phyloP scores from a whole-genome alignment of 257 asterid genomes.

The Lantana camara region DNA sequence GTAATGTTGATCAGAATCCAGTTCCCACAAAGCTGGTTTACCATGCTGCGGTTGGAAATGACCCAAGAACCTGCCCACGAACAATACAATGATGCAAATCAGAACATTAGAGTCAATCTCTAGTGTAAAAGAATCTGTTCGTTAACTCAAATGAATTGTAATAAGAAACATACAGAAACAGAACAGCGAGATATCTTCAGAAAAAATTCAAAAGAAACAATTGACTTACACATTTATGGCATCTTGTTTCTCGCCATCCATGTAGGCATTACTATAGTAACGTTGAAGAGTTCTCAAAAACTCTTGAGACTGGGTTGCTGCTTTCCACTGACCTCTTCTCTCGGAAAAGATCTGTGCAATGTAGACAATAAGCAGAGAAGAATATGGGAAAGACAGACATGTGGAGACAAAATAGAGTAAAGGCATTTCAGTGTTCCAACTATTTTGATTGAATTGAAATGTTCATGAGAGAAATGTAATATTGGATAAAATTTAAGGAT shows the following conservation, averaged over 20 bases:
- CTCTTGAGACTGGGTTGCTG: conserved; percentile 91
- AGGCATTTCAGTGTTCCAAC: too few species aligned
- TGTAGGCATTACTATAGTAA: conserved; percentile 77
- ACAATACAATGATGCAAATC: conserved; percentile 5
- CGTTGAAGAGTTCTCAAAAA: conserved; percentile 82
- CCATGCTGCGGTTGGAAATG: conserved; percentile 89
- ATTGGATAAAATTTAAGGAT: too few species aligned
- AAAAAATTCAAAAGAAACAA: conserved; percentile 17
- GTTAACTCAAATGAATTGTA: conserved; percentile 5
- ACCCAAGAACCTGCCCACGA: conserved; percentile 78
- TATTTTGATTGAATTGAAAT: too few species aligned
- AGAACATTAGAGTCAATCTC: not conserved
- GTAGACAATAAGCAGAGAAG: conserved; percentile 19
- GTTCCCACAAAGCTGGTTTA: conserved; percentile 90
- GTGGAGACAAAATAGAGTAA: conserved; percentile 14
- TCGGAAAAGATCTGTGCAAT: conserved; percentile 78
- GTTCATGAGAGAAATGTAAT: too few species aligned
- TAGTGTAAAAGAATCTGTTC: not conserved
- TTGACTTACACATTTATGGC: conserved; percentile 83
- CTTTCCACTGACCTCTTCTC: conserved; percentile 95
- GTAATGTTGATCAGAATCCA: conserved; percentile 84
- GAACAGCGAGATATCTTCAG: conserved; percentile 1
- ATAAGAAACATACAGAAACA: not conserved
- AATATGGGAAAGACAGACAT: not conserved
- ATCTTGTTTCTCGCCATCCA: conserved; percentile 95